Conservation (phyloP, 257 asterid species). For the Penstemon eatonii region DNA sequence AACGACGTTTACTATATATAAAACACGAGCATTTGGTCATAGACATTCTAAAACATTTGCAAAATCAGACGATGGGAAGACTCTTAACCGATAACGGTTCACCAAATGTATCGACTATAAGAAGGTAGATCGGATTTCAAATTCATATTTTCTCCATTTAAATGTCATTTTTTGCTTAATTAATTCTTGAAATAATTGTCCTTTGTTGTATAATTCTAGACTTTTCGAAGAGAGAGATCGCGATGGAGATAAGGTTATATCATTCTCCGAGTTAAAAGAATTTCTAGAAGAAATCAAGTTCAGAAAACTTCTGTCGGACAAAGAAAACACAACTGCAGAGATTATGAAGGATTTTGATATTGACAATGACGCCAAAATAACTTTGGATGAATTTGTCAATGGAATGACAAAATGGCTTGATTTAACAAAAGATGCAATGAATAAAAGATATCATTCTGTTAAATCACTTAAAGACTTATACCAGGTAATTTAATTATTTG, state of each 20-base stretch:
- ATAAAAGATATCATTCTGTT: slow-evolving; percentile 43
- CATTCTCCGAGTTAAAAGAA: slow-evolving; percentile 44
- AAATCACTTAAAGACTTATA: slow-evolving; percentile 50
- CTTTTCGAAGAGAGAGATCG: slow-evolving; percentile 47
- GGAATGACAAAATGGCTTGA: slow-evolving; percentile 62
- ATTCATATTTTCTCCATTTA: not conserved
- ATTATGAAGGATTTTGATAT: slow-evolving; percentile 49
- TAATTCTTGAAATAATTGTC: not conserved
- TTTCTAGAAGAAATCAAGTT: slow-evolving; percentile 42
- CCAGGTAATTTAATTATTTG: slow-evolving; percentile 29
- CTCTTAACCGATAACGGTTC: slow-evolving; percentile 47
- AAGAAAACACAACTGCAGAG: slow-evolving; percentile 36
- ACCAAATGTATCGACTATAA: slow-evolving; percentile 51
- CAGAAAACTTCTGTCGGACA: slow-evolving; percentile 31
- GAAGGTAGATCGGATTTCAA: slow-evolving; percentile 34
- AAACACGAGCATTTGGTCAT: slow-evolving; percentile 60
- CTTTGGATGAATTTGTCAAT: slow-evolving; percentile 50
- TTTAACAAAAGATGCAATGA: slow-evolving; percentile 53
- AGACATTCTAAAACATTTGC: slow-evolving; percentile 54
- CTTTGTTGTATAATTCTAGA: slow-evolving; percentile 21
- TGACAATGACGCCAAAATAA: slow-evolving; percentile 46
- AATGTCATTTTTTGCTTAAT: not conserved
- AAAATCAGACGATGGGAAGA: slow-evolving; percentile 42
- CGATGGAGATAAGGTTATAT: slow-evolving; percentile 46
- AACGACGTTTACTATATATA: slow-evolving; percentile 48